Percentiles rank a stretch among this genome's conserved stretches.
phyloP scores from a whole-genome alignment of 2,329 filamentous ascomycete genomes.

The Endocalyx cinctus region DNA sequence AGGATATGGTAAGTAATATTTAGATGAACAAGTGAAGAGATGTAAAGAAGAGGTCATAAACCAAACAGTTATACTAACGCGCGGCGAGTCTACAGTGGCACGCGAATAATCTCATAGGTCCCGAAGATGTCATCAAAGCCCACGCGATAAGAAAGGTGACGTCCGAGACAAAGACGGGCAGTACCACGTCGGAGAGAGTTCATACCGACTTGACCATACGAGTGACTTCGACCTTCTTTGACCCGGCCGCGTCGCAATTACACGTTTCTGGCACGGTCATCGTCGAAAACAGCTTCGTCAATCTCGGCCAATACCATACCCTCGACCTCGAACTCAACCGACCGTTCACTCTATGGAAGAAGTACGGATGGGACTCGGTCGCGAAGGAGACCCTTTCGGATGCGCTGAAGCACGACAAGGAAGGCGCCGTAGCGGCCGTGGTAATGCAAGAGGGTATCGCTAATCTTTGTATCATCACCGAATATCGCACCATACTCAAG shows the following conservation, averaged over 20 bases:
- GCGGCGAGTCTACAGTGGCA: constrained; percentile 42
- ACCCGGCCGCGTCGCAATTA: constrained; percentile 49
- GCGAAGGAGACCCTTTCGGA: constrained; percentile 74
- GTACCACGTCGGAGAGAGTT: constrained; percentile 45
- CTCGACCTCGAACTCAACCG: constrained; percentile 81
- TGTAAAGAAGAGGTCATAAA: neutral
- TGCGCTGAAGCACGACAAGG: constrained; percentile 71
- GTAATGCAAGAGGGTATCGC: constrained; percentile 89
- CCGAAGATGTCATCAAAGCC: constrained; percentile 49
- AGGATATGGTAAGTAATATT: constrained; percentile 39
- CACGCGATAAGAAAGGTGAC: constrained; percentile 54
- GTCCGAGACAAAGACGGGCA: constrained; percentile 40
- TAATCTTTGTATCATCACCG: constrained; percentile 78
- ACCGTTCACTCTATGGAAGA: constrained; percentile 84
- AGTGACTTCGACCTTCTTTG: constrained; percentile 55
- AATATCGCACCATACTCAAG: constrained; percentile 72
- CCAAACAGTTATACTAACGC: neutral
- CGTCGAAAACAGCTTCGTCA: constrained; percentile 48
- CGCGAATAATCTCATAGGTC: constrained; percentile 55
- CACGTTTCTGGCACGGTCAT: constrained; percentile 52
- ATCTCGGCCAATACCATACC: constrained; percentile 53
- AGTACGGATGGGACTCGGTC: constrained; percentile 84
- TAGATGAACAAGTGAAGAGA: too few species aligned
- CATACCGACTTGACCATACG: constrained; percentile 54
- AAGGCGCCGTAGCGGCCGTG: constrained; percentile 80